These are phyloP conservation scores for Schwanniomyces vanrijiae DNA, from an alignment of 805 yeast species.

Conservation along the genomic window DNA sequence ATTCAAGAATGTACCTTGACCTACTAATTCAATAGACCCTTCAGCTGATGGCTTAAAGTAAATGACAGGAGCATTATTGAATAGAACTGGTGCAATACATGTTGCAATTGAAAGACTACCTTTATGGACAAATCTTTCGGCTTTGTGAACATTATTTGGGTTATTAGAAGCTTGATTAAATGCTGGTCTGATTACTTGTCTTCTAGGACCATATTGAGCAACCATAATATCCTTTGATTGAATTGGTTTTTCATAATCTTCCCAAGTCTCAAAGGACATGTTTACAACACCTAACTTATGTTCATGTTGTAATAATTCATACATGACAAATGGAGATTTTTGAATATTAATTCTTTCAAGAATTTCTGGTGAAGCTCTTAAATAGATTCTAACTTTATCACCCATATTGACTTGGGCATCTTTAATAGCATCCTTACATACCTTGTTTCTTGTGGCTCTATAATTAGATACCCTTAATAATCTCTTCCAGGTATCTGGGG, in stretches of 20 bases:
- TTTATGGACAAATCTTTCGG: slow-evolving; percentile 78
- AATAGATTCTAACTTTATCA: slow-evolving; percentile 54
- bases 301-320: slow-evolving; percentile 80
- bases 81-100: slow-evolving; percentile 81
- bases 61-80: slow-evolving; percentile 81
- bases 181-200: slow-evolving; percentile 78
- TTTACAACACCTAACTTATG: slow-evolving; percentile 83
- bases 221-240: slow-evolving; percentile 78
- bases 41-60: slow-evolving; percentile 64
- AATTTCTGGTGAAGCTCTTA: slow-evolving; percentile 55
- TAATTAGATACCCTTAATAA: slow-evolving; percentile 73
- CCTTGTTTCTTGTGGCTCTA: slow-evolving; percentile 70
- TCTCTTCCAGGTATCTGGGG: slow-evolving; percentile 78
- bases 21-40: slow-evolving; percentile 66
- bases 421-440: slow-evolving; percentile 56
- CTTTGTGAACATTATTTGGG: slow-evolving; percentile 83
- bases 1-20: slow-evolving; percentile 86
- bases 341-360: slow-evolving; percentile 44
- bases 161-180: slow-evolving; percentile 78
- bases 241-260: slow-evolving; percentile 82
- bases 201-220: slow-evolving; percentile 92
- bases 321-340: slow-evolving; percentile 58
- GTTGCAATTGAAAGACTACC: slow-evolving; percentile 74
- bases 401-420: slow-evolving; percentile 54
- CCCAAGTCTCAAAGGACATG: slow-evolving; percentile 83